Base-by-base conservation (phyloP, 202 grass and related monocot species). In the Carex arenaria region DNA sequence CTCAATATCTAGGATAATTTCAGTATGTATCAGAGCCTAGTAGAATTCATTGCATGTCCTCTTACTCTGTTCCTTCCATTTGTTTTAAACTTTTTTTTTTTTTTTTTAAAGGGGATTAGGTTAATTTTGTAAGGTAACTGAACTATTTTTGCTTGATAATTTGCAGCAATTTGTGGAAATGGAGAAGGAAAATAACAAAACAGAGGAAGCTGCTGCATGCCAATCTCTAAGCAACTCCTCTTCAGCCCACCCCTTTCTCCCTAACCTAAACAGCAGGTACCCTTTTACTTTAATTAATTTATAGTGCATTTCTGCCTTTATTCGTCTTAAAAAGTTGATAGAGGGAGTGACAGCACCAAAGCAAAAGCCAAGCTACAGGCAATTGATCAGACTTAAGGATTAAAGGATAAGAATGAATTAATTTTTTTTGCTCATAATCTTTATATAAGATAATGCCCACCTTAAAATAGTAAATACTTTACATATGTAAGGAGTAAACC, bases 151-250 rank as follows among this genome's bases (percentile, higher is more conserved):
- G 12, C 11, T 59, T 77, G 14, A 75, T 22, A 56, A 45, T 45
- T 52, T 63, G 10, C 28, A 86, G 59, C 55, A 86, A 78, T 81
- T 72, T 43, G 4, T 31, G 5, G 78, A 86, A 51, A 82, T 61
- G 55, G 61, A 75, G 12, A 64, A 75, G 54, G 66, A 70, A 20
- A 81, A 82, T 1, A 66, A 14, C 60, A 52, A 81, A 60, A 31
- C 61, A 45, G 1, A 5, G 0, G 54, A 75, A 54, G 22, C 38
- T 26, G 23, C 40, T 26, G 23, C 40, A 30, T 64, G 15, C 67
- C 75, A 86, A 61, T 56, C 47, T 9, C 75, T n/a, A 47, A 72
- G 31, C 63, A 80, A 61, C 63, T 71, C 63, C 34, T 64, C 49
- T 51, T 53, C 70, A 30, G 72, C 49, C 26, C 72, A 55, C 17